Evolutionary conservation across 305 asterid genomes (phyloP), one percentile per base, ranked within the genome.

Genomic region (Stenogyne calaminthoides): DNA sequence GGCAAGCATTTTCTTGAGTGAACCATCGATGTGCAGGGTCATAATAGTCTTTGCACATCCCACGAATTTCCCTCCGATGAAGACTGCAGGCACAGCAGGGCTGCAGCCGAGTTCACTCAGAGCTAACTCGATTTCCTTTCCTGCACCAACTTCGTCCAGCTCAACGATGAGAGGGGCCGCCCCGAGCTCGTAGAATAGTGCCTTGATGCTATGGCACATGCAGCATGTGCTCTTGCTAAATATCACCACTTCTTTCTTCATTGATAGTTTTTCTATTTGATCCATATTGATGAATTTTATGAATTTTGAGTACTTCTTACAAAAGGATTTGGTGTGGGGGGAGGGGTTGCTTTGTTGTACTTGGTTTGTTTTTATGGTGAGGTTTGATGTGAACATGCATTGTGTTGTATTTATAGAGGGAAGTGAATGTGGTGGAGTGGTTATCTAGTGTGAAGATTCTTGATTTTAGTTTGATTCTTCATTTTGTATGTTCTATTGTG

Each of bases 21-120:
- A 74, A 10, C 89, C 85, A 44, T 83, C 70, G 52, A 83, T 65
- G 36, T 85, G 88, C 32, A 78, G 81, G 6, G 86, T 81, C 65
- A 83, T 47, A 2, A 83, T 59, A 55, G 76, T 68, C 29, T 70
- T 70, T 16, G 84, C 71, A 6, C 80, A 73, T 10, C 89, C 84
- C 11, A 78, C 80, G 12, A 80, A 73, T 40, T 46, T 76, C 2
- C n/a, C n/a, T n/a, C n/a, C n/a, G n/a, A n/a, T n/a, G n/a, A n/a
- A n/a, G n/a, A n/a, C n/a, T n/a, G n/a, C 78, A 1, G 87, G 87
- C 10, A 86, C 83, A 0, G 77, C 25, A 0, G 86, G 84, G 47
- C 69, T 81, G 73, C 86, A 83, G 15, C 86, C 84, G 40, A 85
- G 75, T 71, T 72, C 66, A 55, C 36, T 69, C 7, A 83, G 83